Evolutionary conservation across 345 rosid genomes (phyloP).

Genomic region (Toxicodendron radicans): DNA sequence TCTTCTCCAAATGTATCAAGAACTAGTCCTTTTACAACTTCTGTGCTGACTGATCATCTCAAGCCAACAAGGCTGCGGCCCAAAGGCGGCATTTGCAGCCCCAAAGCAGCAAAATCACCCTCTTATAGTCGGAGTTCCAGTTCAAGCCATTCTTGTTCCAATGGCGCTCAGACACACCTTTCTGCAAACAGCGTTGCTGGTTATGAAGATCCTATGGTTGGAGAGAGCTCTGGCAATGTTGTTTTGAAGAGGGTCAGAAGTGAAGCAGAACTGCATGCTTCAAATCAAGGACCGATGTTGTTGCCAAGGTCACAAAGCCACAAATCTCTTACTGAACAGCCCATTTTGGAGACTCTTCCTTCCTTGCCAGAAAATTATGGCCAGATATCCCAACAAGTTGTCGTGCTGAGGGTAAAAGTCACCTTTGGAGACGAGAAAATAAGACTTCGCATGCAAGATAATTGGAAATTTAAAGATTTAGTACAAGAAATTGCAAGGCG

Average conservation of each 20-base stretch:
- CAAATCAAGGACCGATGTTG: conserved; percentile 36
- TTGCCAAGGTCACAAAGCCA: conserved; percentile 51
- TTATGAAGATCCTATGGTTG: conserved; percentile 26
- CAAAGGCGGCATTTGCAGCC: conserved; percentile 25
- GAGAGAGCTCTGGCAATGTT: conserved; percentile 32
- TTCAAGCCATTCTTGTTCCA: conserved; percentile 76
- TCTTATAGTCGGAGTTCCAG: conserved; percentile 70
- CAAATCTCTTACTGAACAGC: conserved; percentile 32
- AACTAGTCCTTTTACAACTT: conserved; percentile 28
- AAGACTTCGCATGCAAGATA: conserved; percentile 56
- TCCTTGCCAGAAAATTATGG: conserved; percentile 22
- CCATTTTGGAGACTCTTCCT: conserved; percentile 31
- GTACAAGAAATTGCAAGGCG: conserved; percentile 65
- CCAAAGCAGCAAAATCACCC: conserved; percentile 45
- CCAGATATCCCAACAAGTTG: conserved; percentile 41
- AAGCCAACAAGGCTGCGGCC: conserved; percentile 30
- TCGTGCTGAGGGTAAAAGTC: conserved; percentile 62
- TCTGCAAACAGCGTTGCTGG: conserved; percentile 27
- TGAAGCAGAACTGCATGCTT: conserved; percentile 48
- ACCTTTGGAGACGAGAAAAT: conserved; percentile 63
- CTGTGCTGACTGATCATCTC: conserved; percentile 26
- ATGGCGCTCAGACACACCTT: conserved; percentile 47
- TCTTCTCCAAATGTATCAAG: conserved; percentile 48
- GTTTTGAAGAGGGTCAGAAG: conserved; percentile 43
- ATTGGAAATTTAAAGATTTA: conserved; percentile 51